Conservation (phyloP, 75 land plant species). For the Picea sitchensis region DNA sequence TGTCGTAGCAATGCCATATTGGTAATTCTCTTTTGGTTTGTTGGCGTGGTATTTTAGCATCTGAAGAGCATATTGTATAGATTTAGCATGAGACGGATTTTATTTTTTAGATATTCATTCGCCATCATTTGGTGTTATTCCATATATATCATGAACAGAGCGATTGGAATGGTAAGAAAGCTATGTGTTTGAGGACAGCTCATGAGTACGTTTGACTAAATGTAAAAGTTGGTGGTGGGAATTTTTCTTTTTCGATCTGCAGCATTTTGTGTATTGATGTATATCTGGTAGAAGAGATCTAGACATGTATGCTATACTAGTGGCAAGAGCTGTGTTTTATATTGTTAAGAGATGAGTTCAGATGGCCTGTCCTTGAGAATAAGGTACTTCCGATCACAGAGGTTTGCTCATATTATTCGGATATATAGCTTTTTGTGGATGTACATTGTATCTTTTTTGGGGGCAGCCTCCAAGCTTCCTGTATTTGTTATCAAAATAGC, state of each 20-base stretch:
- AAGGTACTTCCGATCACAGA: not conserved
- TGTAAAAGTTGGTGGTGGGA: not conserved
- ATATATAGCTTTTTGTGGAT: not conserved
- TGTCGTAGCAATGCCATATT: not conserved
- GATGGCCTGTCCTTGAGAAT: not conserved
- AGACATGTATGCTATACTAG: not conserved
- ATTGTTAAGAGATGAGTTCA: not conserved
- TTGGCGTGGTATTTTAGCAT: not conserved
- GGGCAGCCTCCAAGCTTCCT: not conserved
- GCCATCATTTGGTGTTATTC: constrained; percentile 2
- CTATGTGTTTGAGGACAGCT: not conserved
- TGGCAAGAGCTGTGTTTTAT: constrained; percentile 11
- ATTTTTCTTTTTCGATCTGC: not conserved
- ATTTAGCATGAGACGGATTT: not conserved
- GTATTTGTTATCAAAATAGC: not conserved
- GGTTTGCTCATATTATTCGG: not conserved
- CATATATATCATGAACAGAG: not conserved
- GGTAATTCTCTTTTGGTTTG: not conserved
- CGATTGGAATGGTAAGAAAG: constrained; percentile 1
- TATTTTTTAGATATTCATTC: not conserved
- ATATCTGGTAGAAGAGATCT: not conserved
- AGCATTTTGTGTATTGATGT: not conserved
- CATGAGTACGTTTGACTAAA: too few relatives aligned
- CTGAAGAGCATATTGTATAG: constrained; percentile 5
- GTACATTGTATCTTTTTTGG: not conserved